Base-by-base conservation (phyloP, 116 monocot genomes). In the Zostera marina region DNA sequence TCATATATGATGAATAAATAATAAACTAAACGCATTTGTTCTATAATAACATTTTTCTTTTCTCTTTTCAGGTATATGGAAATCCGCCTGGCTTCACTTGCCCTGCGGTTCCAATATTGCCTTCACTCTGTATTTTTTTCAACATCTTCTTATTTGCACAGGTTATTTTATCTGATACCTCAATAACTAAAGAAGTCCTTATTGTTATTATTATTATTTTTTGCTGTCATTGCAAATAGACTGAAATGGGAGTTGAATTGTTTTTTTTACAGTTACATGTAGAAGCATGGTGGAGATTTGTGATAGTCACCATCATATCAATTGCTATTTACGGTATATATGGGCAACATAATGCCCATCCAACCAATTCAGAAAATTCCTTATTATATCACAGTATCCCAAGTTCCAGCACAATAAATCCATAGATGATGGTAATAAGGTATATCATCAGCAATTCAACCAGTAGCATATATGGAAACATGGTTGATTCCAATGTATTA, bases 91-190 rank as follows among this genome's bases (percentile, higher is more conserved):
- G 89, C 44, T 96, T 96, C 56, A 72, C 84, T 66, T 96, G 96
- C 59, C 96, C 96, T 13, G 79, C 77, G 61, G 85, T 96, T 44
- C 96, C 96, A 42, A 61, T 76, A 52, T 52, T 96, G 38, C 96
- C 96, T 9, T 70, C 80, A 54, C 41, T 71, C 11, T 74, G 71
- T 49, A 80, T 96, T 53, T 96, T 96, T 66, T 70, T 96, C 69
- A 96, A 96, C 63, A 80, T 96, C 65, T 89, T 96, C 78, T 80
- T 96, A 44, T 85, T 82, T 82, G 96, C 96, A 66, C 88, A 96
- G 96, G 96, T 96, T 55, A 32, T 20, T 43, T 20, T 59, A 61
- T 43, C 20, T 65, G 47, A 43, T 5, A n/a, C 46, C 43, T 43
- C 47, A n/a, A n/a, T 9, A 9, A 24, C 1, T 47, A 10, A 20